Evolutionary conservation across 805 yeast species (phyloP).

Genomic region (Candida fluviatilis): DNA sequence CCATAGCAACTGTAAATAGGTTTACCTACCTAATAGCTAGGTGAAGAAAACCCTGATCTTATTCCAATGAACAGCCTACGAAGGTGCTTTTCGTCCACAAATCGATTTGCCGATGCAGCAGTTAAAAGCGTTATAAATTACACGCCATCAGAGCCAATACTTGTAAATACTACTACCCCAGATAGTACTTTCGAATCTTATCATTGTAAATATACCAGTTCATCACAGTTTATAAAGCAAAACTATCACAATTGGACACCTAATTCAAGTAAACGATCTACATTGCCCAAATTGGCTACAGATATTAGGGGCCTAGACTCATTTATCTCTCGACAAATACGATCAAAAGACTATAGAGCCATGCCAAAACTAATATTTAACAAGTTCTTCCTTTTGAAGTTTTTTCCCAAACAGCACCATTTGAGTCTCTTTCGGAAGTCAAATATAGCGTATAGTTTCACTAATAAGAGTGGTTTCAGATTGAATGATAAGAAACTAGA

Average conservation of each 20-base stretch:
- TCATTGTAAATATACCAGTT: not conserved
- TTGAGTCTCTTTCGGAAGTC: constrained; percentile 31
- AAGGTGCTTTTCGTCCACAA: no score
- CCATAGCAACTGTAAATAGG: no score
- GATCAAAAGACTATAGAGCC: constrained; percentile 6
- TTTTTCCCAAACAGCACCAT: constrained; percentile 26
- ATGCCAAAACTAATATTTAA: not conserved
- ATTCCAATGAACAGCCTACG: no score
- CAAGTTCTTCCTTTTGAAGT: constrained; percentile 22
- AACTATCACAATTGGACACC: not conserved
- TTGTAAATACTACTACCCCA: not conserved
- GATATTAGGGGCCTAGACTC: constrained; percentile 35
- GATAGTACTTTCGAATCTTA: not conserved
- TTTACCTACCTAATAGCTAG: no score
- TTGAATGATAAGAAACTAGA: constrained; percentile 24
- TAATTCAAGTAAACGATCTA: not conserved
- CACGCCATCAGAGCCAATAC: not conserved
- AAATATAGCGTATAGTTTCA: constrained; percentile 32
- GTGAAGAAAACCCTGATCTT: no score
- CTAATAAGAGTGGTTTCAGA: constrained; percentile 22
- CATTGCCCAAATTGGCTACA: constrained; percentile 23
- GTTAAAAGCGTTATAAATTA: not conserved
- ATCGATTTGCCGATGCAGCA: no score
- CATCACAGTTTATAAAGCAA: not conserved
- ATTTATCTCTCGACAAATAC: constrained; percentile 10